Evolutionary conservation across 805 yeast species (phyloP).

Genomic region (Zygosaccharomyces lentus): DNA sequence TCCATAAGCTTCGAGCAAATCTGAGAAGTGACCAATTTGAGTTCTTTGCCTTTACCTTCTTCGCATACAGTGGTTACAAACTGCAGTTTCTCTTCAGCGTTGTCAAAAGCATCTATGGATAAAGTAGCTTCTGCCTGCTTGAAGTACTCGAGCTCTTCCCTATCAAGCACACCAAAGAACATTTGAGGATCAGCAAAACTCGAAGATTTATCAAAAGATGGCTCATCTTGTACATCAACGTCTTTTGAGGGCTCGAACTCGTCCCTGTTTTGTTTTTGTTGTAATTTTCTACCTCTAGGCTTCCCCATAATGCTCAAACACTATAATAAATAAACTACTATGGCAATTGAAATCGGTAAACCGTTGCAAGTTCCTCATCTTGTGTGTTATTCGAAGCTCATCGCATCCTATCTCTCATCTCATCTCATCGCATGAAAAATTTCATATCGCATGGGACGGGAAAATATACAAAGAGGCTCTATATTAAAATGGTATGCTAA

Average conservation of each 20-base stretch:
- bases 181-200: constrained; percentile 32
- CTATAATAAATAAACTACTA: not conserved
- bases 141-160: constrained; percentile 84
- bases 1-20: constrained; percentile 92
- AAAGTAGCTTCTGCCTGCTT: constrained; percentile 87
- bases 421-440: constrained; percentile 14
- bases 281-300: constrained; percentile 42
- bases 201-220: constrained; percentile 10
- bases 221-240: constrained; percentile 6
- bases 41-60: constrained; percentile 83
- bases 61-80: constrained; percentile 76
- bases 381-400: not conserved
- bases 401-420: constrained; percentile 15
- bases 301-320: constrained; percentile 22
- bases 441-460: not conserved
- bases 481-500: constrained; percentile 2
- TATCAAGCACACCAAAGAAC: constrained; percentile 83
- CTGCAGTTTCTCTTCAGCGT: constrained; percentile 64
- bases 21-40: constrained; percentile 89
- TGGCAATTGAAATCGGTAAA: not conserved
- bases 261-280: constrained; percentile 29
- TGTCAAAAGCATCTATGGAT: constrained; percentile 71
- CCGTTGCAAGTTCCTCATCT: not conserved
- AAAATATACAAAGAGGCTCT: not conserved
- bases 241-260: constrained; percentile 20